Conservation (phyloP, 129 eudicot species). For the Tanacetum coccineum region DNA sequence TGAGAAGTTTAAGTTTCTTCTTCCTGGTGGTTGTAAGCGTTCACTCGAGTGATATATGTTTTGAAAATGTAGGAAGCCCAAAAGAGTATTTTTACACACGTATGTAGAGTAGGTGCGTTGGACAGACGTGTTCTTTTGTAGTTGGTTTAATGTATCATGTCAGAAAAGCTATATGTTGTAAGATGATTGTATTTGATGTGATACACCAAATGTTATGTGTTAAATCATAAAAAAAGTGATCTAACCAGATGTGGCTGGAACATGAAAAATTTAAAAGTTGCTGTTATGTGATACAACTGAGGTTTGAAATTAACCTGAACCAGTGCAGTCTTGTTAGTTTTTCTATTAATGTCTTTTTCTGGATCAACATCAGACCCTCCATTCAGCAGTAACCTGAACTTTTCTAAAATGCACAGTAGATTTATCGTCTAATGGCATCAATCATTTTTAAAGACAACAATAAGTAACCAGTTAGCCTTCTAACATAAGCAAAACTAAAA, state of each 20-base stretch:
- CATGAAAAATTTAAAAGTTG: no score
- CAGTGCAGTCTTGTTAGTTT: constrained; percentile 66
- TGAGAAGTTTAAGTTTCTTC: constrained; percentile 79
- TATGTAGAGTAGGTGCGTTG: not conserved
- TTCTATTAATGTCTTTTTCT: constrained; percentile 44
- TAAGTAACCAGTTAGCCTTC: no score
- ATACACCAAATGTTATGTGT: no score
- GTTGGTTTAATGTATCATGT: not conserved
- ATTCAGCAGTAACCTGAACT: constrained; percentile 54
- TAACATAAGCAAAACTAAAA: not conserved
- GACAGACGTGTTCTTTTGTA: not conserved
- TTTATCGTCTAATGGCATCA: constrained; percentile 84
- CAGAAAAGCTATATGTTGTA: not conserved
- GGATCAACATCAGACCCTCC: constrained; percentile 57
- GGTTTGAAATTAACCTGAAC: constrained; percentile 59
- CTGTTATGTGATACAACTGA: not conserved
- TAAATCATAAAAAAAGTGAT: no score
- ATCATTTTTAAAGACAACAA: constrained; percentile 19
- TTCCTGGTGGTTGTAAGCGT: constrained; percentile 88
- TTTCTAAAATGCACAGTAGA: constrained; percentile 82
- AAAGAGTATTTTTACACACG: not conserved
- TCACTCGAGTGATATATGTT: constrained; percentile 16
- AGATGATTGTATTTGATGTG: not conserved
- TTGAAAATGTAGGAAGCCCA: not conserved
- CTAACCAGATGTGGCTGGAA: no score